Evolutionary conservation across 495 filamentous ascomycete genomes (phyloP).

Genomic region (Penicillium cataractarum): DNA sequence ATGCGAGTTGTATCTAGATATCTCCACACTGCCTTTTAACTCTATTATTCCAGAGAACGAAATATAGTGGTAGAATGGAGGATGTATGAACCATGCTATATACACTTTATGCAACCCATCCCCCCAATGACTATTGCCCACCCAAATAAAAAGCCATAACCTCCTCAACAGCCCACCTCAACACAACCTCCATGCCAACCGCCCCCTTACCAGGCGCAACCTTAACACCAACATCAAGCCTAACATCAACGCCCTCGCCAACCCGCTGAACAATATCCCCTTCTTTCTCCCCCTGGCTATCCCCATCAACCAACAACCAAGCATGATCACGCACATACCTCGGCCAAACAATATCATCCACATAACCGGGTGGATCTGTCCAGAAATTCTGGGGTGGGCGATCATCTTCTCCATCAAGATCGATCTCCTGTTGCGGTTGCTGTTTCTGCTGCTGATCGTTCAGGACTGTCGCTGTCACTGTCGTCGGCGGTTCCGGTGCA

Average conservation of each 20-base stretch:
- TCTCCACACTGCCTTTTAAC: too few species aligned
- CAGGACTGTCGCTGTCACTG: neutral
- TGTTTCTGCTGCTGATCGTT: neutral
- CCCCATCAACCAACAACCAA: constrained; percentile 69
- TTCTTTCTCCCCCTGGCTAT: constrained; percentile 54
- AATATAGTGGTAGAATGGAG: too few species aligned
- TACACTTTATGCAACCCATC: neutral
- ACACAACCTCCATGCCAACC: constrained; percentile 37
- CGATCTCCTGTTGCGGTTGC: constrained; percentile 21
- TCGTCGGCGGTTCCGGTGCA: constrained; percentile 25
- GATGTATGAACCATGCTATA: neutral
- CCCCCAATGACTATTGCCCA: neutral
- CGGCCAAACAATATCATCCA: constrained; percentile 94
- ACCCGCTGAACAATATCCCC: constrained; percentile 36
- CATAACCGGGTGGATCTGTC: constrained; percentile 91
- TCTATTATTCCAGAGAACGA: too few species aligned
- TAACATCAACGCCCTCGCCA: constrained; percentile 38
- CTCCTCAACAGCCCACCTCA: constrained; percentile 52
- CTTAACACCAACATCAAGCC: constrained; percentile 41
- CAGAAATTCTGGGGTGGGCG: constrained; percentile 75
- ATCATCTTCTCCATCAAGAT: constrained; percentile 44
- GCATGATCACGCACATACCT: constrained; percentile 80
- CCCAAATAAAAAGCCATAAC: constrained; percentile 32
- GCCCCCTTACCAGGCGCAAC: constrained; percentile 44
- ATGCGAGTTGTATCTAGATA: too few species aligned